phyloP scores from a whole-genome alignment of 768 basidiomycete species.

The Dacryopinax spathularia region DNA sequence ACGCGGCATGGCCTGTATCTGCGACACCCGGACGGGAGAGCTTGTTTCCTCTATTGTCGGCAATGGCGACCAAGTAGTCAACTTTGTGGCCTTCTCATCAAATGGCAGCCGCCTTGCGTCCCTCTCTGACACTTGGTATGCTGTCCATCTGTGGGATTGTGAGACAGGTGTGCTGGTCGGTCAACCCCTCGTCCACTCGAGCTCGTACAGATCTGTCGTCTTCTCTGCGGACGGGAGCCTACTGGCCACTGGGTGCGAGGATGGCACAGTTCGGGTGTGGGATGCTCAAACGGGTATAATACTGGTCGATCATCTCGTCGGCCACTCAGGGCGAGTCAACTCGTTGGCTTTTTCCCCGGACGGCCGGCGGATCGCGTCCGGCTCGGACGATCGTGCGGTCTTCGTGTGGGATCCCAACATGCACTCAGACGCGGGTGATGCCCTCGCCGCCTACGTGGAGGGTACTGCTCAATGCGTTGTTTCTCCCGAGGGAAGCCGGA shows the following conservation, averaged over 20 bases:
- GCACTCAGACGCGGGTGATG: background rate
- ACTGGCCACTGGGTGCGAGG: slow-evolving; percentile 3
- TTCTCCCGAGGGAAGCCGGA: no score
- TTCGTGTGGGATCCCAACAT: background rate
- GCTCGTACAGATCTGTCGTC: background rate
- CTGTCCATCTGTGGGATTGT: background rate
- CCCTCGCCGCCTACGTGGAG: background rate
- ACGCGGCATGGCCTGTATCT: no score
- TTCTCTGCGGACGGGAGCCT: background rate
- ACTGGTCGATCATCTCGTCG: background rate
- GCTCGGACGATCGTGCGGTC: slow-evolving; percentile 4
- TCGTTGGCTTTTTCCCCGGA: slow-evolving; percentile 8
- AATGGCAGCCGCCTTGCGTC: background rate
- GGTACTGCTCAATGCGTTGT: no score
- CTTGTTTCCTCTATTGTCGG: no score
- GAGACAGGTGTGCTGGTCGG: background rate
- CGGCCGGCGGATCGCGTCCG: slow-evolving; percentile 7
- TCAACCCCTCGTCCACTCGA: background rate
- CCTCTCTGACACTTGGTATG: background rate
- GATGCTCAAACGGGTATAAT: background rate
- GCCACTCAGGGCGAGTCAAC: slow-evolving; percentile 1
- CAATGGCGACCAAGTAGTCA: no score
- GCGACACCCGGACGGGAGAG: no score
- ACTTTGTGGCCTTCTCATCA: background rate
- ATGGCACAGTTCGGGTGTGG: slow-evolving; percentile 4